phyloP scores from a whole-genome alignment of 768 basidiomycete species.

The Paxillus ammoniavirescens region DNA sequence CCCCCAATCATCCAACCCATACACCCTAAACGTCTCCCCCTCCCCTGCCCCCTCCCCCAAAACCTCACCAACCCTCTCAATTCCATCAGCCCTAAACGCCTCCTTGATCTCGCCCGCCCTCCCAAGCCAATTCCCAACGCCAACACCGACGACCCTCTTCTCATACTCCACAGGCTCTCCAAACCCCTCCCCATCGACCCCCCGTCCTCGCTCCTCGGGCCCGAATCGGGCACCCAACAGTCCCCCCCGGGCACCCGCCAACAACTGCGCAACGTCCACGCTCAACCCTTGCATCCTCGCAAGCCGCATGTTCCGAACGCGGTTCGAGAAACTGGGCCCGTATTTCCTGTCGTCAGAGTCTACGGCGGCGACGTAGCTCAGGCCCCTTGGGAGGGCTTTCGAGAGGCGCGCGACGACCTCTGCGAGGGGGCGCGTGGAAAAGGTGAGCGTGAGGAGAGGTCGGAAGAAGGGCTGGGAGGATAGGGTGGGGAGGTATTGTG shows the following conservation, averaged over 20 bases:
- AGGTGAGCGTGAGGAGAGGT: slow-evolving; percentile 38
- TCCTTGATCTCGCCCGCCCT: slow-evolving; percentile 22
- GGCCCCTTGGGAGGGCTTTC: slow-evolving; percentile 31
- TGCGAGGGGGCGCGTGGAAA: slow-evolving; percentile 43
- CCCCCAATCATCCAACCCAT: slow-evolving; percentile 25
- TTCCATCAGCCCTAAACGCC: slow-evolving; percentile 10
- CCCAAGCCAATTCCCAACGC: slow-evolving; percentile 34
- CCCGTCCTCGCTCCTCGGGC: slow-evolving; percentile 30
- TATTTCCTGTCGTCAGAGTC: slow-evolving; percentile 33
- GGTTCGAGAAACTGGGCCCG: slow-evolving; percentile 27
- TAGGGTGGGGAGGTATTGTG: slow-evolving; percentile 30
- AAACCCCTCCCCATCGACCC: slow-evolving; percentile 37
- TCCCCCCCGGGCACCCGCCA: slow-evolving; percentile 39
- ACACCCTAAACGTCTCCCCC: slow-evolving; percentile 20
- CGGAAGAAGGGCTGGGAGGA: slow-evolving; percentile 36
- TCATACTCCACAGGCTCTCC: slow-evolving; percentile 29
- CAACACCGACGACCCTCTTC: slow-evolving; percentile 33
- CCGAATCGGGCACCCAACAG: slow-evolving; percentile 36
- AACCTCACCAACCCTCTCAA: slow-evolving; percentile 10
- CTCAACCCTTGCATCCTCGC: slow-evolving; percentile 32
- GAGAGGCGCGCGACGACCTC: slow-evolving; percentile 33
- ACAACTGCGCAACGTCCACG: slow-evolving; percentile 25
- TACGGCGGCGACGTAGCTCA: slow-evolving; percentile 36
- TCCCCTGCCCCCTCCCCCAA: background rate
- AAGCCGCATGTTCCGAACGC: slow-evolving; percentile 36